phyloP scores from a whole-genome alignment of 1,284 basidiomycete species.

The Cryptococcus sp. region DNA sequence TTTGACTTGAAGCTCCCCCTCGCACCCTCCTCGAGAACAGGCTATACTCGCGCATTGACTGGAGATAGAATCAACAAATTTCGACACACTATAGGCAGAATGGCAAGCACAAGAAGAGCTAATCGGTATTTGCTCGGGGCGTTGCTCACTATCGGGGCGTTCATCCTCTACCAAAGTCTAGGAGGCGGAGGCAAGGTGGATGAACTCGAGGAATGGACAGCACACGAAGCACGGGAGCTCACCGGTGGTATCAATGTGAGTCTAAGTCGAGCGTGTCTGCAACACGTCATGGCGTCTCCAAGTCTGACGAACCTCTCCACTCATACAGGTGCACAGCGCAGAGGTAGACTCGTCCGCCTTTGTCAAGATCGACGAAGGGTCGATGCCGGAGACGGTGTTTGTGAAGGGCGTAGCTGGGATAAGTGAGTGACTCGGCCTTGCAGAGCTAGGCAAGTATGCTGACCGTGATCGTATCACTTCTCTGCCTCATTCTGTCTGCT shows the following conservation, averaged over 20 bases:
- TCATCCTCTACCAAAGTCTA: background rate
- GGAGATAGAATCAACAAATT: background rate
- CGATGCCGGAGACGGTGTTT: constrained; percentile 20
- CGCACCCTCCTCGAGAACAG: background rate
- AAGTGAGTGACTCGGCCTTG: constrained; percentile 19
- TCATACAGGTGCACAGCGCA: background rate
- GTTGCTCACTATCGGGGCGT: background rate
- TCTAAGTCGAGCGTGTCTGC: no score
- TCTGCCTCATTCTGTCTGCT: background rate
- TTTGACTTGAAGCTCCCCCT: background rate
- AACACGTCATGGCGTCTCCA: background rate
- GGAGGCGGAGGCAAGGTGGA: background rate
- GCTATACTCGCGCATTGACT: background rate
- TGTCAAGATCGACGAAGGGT: background rate
- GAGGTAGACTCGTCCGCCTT: constrained; percentile 8
- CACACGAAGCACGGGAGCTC: background rate
- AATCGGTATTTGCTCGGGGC: constrained; percentile 1
- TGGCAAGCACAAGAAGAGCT: constrained; percentile 2
- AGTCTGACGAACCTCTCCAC: background rate
- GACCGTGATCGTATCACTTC: background rate
- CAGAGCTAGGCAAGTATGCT: background rate
- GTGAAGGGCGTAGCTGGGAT: constrained; percentile 31
- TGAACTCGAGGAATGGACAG: background rate
- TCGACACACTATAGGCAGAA: background rate
- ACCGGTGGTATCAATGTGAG: no score